phyloP scores from a whole-genome alignment of 306 rosid genomes.

The Lagenaria siceraria region DNA sequence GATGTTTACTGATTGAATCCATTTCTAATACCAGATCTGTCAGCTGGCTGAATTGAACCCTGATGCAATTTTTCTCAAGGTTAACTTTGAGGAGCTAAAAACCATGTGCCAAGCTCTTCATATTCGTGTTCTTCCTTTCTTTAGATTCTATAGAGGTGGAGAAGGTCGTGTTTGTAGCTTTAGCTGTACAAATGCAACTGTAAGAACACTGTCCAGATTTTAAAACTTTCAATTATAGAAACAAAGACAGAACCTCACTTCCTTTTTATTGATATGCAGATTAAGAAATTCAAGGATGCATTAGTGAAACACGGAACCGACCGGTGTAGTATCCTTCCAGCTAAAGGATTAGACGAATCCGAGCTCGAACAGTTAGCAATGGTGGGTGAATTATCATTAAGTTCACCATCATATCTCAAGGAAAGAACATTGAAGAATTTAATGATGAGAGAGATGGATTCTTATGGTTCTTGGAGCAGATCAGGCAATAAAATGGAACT shows the following conservation, averaged over 20 bases:
- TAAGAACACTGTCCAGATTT: constrained; percentile 25
- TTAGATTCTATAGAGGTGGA: constrained; percentile 69
- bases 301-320: constrained; percentile 48
- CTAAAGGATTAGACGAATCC: constrained; percentile 57
- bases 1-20: not conserved
- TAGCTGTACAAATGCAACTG: constrained; percentile 84
- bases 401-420: constrained; percentile 13
- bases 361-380: constrained; percentile 41
- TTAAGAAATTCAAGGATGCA: constrained; percentile 78
- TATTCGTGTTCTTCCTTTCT: constrained; percentile 78
- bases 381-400: constrained; percentile 25
- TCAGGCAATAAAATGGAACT: constrained; percentile 6
- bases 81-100: constrained; percentile 61
- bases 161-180: constrained; percentile 70
- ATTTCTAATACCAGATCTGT: constrained; percentile 44
- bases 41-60: constrained; percentile 66
- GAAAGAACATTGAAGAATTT: constrained; percentile 24
- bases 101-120: constrained; percentile 52
- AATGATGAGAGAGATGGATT: constrained; percentile 12
- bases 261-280: constrained; percentile 20
- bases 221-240: not conserved
- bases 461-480: constrained; percentile 18
- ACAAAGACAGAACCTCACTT: not conserved
- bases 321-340: constrained; percentile 48
- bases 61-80: constrained; percentile 45